A percentile compares a stretch with the other conserved stretches of the same genome.
Conservation (phyloP, 805 yeast genomes). For the Saturnispora sanitii region DNA sequence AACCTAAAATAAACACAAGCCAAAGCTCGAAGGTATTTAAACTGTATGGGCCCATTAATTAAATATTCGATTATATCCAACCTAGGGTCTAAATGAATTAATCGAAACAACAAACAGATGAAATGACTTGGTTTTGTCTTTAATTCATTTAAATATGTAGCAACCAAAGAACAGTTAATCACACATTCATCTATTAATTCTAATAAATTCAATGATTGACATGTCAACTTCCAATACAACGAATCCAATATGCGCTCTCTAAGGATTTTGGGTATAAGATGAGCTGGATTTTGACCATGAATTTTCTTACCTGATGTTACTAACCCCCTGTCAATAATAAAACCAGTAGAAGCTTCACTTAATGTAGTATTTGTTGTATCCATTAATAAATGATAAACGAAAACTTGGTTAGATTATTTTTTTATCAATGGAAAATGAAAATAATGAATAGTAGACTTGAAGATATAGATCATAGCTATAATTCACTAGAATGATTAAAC, state of each 20-base stretch:
- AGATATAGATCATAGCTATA: too few species aligned
- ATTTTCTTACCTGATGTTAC: constrained; percentile 20
- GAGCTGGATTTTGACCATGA: constrained; percentile 39
- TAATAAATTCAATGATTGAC: constrained; percentile 35
- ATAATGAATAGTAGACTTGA: too few species aligned
- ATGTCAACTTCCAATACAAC: constrained; percentile 47
- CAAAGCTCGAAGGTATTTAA: constrained; percentile 68
- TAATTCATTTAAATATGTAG: constrained; percentile 29
- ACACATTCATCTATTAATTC: constrained; percentile 38
- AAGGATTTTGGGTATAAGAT: constrained; percentile 48
- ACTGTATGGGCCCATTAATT: constrained; percentile 48
- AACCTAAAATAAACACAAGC: constrained; percentile 55
- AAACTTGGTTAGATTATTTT: too few species aligned
- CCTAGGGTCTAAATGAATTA: constrained; percentile 68
- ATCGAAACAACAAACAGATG: constrained; percentile 63
- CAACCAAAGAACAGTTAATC: constrained; percentile 36
- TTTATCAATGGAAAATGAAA: too few species aligned
- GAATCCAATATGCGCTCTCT: constrained; percentile 49
- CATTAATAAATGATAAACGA: neutral
- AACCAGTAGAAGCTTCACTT: neutral
- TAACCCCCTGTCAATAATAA: constrained; percentile 30
- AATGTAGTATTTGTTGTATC: constrained; percentile 5
- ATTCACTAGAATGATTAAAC: too few species aligned
- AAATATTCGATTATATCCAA: constrained; percentile 45
- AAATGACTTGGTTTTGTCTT: constrained; percentile 59